Base-by-base conservation (phyloP, 139 green algal genomes). In the Picocystis salinarum region DNA sequence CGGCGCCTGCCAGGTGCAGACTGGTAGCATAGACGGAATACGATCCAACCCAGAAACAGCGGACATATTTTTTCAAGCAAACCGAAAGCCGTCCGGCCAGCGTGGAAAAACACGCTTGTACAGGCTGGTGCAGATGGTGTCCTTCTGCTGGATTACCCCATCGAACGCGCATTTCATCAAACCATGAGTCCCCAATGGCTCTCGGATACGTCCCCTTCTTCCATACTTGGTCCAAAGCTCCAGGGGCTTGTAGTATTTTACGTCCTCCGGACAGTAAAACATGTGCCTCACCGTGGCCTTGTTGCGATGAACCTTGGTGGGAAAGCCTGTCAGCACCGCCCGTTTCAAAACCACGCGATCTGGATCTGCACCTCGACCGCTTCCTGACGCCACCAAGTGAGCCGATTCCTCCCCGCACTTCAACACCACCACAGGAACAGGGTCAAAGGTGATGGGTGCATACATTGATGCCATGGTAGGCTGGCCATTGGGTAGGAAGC, bases 121-220 rank as follows among this genome's bases (percentile, higher is more conserved):
- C n/a, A 98, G 63, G n/a, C 53, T 68, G 44, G 85, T 73, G 64
- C 83, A 93, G 37, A 96, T 73, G 1, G 73, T 67, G 60, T 98
- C 88, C 10, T 68, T 54, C 71, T 98, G 88, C 52, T 71, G 56
- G n/a, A 96, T 58, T 1, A 67, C 58, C 1, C 65, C 72, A 45
- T 95, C 85, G 42, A 96, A 96, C 4, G 91, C 55, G 42, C 66
- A 79, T 70, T 98, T 98, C 66, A 95, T 87, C 25, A 52, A 48
- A 27, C 87, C 87, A 48, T 98, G 86, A 4, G 84, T 96, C 39
- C 87, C 87, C 7, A 97, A 28, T 7, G 86, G 67, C 66, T 96
- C 84, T 19, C 67, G 74, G 52, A 98, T 96, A 42, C 78, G 69
- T 6, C 87, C 87, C 10, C 79, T 67, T 1, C 79, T 59, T 5